Conservation (phyloP, 1,139 yeast genomes). For the Ogataea hybrid region DNA sequence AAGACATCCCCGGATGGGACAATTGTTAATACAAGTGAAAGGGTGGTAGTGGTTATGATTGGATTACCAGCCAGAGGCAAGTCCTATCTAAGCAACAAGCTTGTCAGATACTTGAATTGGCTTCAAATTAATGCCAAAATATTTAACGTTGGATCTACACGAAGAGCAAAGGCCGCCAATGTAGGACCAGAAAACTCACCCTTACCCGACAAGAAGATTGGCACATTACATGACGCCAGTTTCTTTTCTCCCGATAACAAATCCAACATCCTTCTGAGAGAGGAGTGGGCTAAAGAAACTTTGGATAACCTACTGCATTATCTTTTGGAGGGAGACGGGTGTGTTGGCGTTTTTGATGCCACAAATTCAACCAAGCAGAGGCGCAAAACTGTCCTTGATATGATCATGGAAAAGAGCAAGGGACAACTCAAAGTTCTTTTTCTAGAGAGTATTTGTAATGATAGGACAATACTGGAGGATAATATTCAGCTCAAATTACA, state of each 20-base stretch:
- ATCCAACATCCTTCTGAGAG: constrained; percentile 65
- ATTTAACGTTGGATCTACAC: constrained; percentile 91
- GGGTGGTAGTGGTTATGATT: constrained; percentile 86
- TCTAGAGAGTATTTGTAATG: constrained; percentile 85
- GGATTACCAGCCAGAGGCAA: constrained; percentile 92
- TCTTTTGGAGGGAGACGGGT: constrained; percentile 75
- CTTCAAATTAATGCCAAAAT: constrained; percentile 85
- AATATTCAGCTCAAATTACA: constrained; percentile 82
- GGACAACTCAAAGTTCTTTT: constrained; percentile 80
- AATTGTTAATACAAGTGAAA: constrained; percentile 40
- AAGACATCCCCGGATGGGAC: constrained; percentile 82
- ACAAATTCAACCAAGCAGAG: constrained; percentile 84
- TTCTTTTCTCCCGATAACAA: constrained; percentile 84
- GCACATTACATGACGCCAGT: constrained; percentile 60
- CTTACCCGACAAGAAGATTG: constrained; percentile 49
- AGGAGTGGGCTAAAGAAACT: constrained; percentile 96
- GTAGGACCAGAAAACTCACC: constrained; percentile 74
- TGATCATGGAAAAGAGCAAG: constrained; percentile 66
- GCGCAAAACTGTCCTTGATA: constrained; percentile 63
- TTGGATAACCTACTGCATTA: constrained; percentile 81
- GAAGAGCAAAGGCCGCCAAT: constrained; percentile 66
- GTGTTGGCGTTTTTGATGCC: constrained; percentile 95
- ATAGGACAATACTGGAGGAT: constrained; percentile 70
- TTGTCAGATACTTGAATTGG: constrained; percentile 86
- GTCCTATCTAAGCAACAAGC: constrained; percentile 84